Evolutionary conservation across 2,329 filamentous ascomycete species (phyloP).

Genomic region (Trichoderma atrobrunneum): DNA sequence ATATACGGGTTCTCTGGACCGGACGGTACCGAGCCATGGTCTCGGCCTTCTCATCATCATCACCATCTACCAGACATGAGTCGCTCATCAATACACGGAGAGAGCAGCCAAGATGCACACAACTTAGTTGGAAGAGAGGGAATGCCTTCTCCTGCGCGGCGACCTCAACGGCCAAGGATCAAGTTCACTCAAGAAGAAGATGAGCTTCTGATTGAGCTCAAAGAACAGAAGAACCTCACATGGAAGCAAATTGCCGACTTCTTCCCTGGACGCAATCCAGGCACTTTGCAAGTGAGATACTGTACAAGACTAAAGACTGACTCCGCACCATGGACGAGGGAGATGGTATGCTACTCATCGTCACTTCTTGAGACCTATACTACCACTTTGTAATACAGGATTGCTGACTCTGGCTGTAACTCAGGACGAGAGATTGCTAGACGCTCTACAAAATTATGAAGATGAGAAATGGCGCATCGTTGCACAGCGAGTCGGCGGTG

Average conservation of each 20-base stretch:
- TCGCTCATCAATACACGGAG: conserved; percentile 62
- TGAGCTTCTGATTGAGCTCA: conserved; percentile 80
- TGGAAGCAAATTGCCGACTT: conserved; percentile 99
- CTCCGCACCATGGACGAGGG: conserved; percentile 88
- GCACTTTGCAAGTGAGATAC: conserved; percentile 88
- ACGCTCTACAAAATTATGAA: conserved; percentile 78
- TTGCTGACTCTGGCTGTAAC: background rate
- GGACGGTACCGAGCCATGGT: conserved; percentile 32
- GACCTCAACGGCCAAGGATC: conserved; percentile 82
- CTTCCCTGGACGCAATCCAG: conserved; percentile 85
- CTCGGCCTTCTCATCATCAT: conserved; percentile 69
- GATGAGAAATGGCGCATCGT: conserved; percentile 92
- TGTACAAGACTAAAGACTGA: conserved; percentile 95
- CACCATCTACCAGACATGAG: conserved; percentile 74
- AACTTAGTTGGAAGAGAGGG: conserved; percentile 82
- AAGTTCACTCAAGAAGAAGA: conserved; percentile 95
- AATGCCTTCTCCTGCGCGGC: conserved; percentile 79
- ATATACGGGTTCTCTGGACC: conserved; percentile 47
- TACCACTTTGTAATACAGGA: background rate
- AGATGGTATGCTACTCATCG: conserved; percentile 65
- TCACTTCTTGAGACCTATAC: rapidly evolving
- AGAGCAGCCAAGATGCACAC: conserved; percentile 60
- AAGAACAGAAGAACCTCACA: conserved; percentile 90
- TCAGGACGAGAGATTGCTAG: conserved; percentile 74
- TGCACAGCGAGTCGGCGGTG: conserved; percentile 83